Conservation (phyloP, 805 yeast genomes). For the Wickerhamomyces xylosicus region DNA sequence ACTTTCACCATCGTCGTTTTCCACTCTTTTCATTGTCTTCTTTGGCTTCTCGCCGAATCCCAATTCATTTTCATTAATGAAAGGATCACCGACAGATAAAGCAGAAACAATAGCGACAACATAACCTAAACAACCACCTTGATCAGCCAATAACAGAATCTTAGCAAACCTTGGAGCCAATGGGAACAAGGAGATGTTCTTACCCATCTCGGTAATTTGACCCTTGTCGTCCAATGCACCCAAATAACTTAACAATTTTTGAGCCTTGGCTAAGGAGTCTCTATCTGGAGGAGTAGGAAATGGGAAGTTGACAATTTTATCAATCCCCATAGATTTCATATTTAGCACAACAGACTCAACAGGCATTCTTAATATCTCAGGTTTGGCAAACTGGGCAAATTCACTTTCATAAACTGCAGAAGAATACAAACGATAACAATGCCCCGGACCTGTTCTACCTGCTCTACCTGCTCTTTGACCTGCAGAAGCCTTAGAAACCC, state of each 20-base stretch:
- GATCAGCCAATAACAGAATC: conserved; percentile 81
- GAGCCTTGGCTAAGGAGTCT: conserved; percentile 48
- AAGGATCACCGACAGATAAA: conserved; percentile 89
- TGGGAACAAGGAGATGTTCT: conserved; percentile 83
- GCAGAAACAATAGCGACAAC: conserved; percentile 90
- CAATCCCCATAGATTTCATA: conserved; percentile 97
- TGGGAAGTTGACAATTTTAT: conserved; percentile 83
- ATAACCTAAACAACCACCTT: conserved; percentile 75
- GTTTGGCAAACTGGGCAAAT: conserved; percentile 71
- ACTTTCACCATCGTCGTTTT: conserved; percentile 15
- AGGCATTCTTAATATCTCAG: conserved; percentile 93
- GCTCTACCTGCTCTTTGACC: conserved; percentile 96
- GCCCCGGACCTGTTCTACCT: conserved; percentile 98
- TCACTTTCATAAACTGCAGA: conserved; percentile 89
- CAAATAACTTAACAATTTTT: conserved; percentile 51
- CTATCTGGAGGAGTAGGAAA: conserved; percentile 91
- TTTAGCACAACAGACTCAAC: conserved; percentile 90
- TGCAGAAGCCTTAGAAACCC: conserved; percentile 94
- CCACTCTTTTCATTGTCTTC: background rate
- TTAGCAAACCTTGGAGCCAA: conserved; percentile 89
- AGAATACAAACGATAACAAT: conserved; percentile 83
- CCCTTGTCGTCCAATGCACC: conserved; percentile 62
- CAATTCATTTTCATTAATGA: conserved; percentile 62
- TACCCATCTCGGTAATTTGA: conserved; percentile 68
- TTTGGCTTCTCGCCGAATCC: conserved; percentile 33